phyloP scores from a whole-genome alignment of 352 stramenopile species.

The Globisporangium emineosum region DNA sequence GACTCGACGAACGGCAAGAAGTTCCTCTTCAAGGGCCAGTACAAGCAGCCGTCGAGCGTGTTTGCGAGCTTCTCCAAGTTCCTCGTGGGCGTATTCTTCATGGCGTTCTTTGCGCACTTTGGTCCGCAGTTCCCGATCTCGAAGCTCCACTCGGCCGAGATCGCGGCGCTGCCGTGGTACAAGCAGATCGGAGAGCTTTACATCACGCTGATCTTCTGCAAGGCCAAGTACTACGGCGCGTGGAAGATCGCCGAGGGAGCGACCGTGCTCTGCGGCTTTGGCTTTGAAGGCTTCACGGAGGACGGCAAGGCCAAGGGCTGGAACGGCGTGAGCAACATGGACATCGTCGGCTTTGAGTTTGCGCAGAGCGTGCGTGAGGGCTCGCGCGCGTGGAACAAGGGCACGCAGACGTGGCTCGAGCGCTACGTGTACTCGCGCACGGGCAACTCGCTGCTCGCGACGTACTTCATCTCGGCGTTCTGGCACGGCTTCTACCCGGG shows the following conservation, averaged over 20 bases:
- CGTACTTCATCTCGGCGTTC: conserved; percentile 93
- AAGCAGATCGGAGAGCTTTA: conserved; percentile 81
- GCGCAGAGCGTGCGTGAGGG: conserved; percentile 87
- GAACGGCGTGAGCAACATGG: conserved; percentile 95
- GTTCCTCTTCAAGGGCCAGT: conserved; percentile 48
- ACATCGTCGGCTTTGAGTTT: conserved; percentile 95
- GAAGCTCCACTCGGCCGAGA: conserved; percentile 41
- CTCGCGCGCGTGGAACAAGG: conserved; percentile 96
- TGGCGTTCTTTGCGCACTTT: conserved; percentile 53
- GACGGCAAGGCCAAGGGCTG: conserved; percentile 87
- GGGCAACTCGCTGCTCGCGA: conserved; percentile 85
- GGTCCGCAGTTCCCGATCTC: conserved; percentile 48
- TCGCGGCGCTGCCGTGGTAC: conserved; percentile 50
- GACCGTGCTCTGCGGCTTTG: conserved; percentile 80
- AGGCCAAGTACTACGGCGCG: conserved; percentile 96
- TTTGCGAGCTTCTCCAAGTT: conserved; percentile 78
- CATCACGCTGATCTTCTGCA: conserved; percentile 88
- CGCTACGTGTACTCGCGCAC: conserved; percentile 95
- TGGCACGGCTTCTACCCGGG: conserved; percentile 97
- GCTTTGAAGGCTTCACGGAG: conserved; percentile 94
- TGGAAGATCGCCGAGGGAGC: conserved; percentile 91
- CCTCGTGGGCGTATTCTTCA: conserved; percentile 60
- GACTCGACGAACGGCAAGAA: conserved; percentile 64
- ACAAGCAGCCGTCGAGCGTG: conserved; percentile 52
- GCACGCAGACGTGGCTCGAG: conserved; percentile 93